Evolutionary conservation across 2,329 filamentous ascomycete genomes (phyloP), one percentile per base, ranked within the genome.

Genomic region (Cercospora sp.): DNA sequence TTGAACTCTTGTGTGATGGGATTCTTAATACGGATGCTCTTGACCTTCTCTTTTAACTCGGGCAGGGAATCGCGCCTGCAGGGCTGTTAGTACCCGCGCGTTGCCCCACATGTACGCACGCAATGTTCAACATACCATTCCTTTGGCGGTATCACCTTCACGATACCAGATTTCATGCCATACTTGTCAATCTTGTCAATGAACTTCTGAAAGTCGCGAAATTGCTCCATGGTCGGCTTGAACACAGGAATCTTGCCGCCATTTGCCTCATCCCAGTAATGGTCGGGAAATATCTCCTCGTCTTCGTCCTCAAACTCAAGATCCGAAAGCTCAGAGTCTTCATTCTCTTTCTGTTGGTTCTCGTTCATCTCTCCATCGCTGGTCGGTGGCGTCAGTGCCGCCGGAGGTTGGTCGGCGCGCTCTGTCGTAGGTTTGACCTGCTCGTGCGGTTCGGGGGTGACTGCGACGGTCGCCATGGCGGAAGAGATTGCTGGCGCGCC

Each of bases 1-100:
- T 96, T 94, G 75, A 99, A 99, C 76, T 99, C 95, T 80, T 99
- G 95, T 77, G 93, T 97, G 78, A 99, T 98, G 3, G 95, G 95
- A 72, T 99, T 96, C 80, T 94, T 94, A 76, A 99, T 94, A 77
- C 90, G 90, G 79, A 99, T 92, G 70, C 91, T 90, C 81, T 97
- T 98, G 72, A 99, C 87, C 61, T 93, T 86, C 75, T 97, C 91
- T 76, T 95, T 89, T 70, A 97, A 87, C 42, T 87, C 84, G 16
- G 92, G 91, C 42, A 95, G 89, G 28, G 88, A 85, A 71, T 94
- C 88, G 75, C 83, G 82, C 88, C 88, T 90, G 68, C 64, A 69
- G 67, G 20, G 64, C 30, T 62, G 57, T 69, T 69, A 70, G 72
- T 64, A 64, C 62, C 69, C 69, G 65, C 64, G 51, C 30, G 30